Conservation (phyloP, 2,329 filamentous ascomycete genomes). For the Cordyceps farinosa region DNA sequence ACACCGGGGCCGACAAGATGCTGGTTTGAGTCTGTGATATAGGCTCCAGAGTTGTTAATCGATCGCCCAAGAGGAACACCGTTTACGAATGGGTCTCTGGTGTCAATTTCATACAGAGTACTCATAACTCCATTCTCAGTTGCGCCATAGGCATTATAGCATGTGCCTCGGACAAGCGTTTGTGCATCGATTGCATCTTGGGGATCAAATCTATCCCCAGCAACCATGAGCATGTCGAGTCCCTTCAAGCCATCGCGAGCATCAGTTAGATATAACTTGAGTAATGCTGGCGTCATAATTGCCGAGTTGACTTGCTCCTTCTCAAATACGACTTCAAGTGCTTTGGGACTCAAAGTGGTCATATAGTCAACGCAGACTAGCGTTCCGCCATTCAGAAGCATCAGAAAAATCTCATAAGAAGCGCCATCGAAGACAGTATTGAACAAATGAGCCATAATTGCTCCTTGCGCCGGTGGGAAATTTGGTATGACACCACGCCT, state of each 20-base stretch:
- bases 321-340: constrained; percentile 18
- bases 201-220: constrained; percentile 27
- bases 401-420: constrained; percentile 18
- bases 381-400: constrained; percentile 21
- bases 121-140: constrained; percentile 24
- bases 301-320: constrained; percentile 35
- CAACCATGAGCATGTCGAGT: constrained; percentile 35
- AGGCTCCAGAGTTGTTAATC: constrained; percentile 24
- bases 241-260: constrained; percentile 33
- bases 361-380: constrained; percentile 21
- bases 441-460: constrained; percentile 14
- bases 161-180: constrained; percentile 3
- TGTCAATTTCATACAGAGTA: constrained; percentile 17
- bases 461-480: background rate
- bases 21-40: constrained; percentile 21
- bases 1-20: constrained; percentile 23
- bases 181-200: constrained; percentile 11
- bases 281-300: constrained; percentile 21
- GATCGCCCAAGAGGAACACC: constrained; percentile 25
- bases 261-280: constrained; percentile 25
- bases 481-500: constrained; percentile 1
- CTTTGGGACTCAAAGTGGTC: constrained; percentile 14
- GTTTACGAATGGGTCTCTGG: constrained; percentile 14
- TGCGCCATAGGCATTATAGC: constrained; percentile 25
- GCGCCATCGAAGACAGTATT: constrained; percentile 22